Evolutionary conservation across 495 filamentous ascomycete species (phyloP).

Genomic region (Letharia columbiana): DNA sequence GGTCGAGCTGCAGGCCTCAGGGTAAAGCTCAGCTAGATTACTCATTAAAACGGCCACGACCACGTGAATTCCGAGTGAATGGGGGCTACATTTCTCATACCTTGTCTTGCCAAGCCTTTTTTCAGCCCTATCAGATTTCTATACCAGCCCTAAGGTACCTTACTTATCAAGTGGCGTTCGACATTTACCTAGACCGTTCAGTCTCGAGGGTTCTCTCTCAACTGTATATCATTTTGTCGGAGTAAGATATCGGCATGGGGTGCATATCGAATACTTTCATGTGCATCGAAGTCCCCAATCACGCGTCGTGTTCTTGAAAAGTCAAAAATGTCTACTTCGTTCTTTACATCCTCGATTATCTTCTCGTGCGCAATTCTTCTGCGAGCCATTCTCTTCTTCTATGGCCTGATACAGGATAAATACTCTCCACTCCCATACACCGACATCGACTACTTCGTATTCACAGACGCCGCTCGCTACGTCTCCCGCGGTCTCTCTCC

Average conservation of each 20-base stretch:
- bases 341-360: conserved; percentile 45
- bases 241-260: too few relatives aligned
- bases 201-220: too few relatives aligned
- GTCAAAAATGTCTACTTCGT: conserved; percentile 11
- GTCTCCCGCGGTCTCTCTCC: conserved; percentile 57
- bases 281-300: too few relatives aligned
- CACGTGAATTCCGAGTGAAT: too few relatives aligned
- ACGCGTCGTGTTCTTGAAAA: not conserved
- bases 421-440: conserved; percentile 91
- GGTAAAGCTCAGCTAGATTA: too few relatives aligned
- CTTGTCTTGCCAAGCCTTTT: not conserved
- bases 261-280: too few relatives aligned
- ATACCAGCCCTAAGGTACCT: not conserved
- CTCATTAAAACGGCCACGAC: too few relatives aligned
- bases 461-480: conserved; percentile 90
- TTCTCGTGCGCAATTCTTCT: conserved; percentile 62
- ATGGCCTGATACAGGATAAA: conserved; percentile 86
- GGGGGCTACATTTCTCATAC: too few relatives aligned
- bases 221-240: too few relatives aligned
- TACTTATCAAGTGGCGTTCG: not conserved
- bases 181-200: not conserved
- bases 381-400: conserved; percentile 63
- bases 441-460: conserved; percentile 97
- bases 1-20: too few relatives aligned
- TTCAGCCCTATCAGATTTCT: conserved; percentile 19